Percentiles rank a stretch among this genome's conserved stretches.
Conservation (phyloP, 371 early-diverging fungal species). For the Haplosporangium sp. region DNA sequence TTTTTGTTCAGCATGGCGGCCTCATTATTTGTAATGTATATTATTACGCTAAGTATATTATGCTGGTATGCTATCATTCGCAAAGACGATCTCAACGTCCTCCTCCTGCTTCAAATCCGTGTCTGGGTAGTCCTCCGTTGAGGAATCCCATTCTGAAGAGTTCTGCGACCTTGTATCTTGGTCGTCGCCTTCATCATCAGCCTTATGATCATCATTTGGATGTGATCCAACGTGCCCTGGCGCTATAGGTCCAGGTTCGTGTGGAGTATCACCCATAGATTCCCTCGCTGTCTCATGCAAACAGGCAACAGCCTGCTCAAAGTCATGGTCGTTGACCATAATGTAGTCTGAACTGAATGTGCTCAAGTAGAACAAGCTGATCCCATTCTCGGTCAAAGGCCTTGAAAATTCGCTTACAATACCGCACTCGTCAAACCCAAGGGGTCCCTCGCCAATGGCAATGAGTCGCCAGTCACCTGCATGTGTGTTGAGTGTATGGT, state of each 20-base stretch:
- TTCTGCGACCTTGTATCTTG: not conserved
- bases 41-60: too few relatives aligned
- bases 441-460: constrained; percentile 49
- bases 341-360: constrained; percentile 51
- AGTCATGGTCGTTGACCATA: constrained; percentile 51
- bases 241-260: not conserved
- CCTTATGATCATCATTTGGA: not conserved
- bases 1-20: too few relatives aligned
- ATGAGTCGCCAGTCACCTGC: constrained; percentile 52
- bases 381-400: constrained; percentile 35
- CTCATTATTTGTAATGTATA: too few relatives aligned
- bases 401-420: constrained; percentile 45
- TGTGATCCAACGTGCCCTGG: not conserved
- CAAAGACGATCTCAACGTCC: constrained; percentile 5
- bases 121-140: not conserved
- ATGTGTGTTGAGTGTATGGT: constrained; percentile 49
- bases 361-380: constrained; percentile 42
- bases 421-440: constrained; percentile 51
- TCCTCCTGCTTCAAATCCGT: not conserved
- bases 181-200: not conserved
- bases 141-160: not conserved
- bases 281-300: constrained; percentile 20
- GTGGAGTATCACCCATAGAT: not conserved
- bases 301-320: constrained; percentile 28
- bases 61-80: not conserved